Evolutionary conservation across 139 green algal species (phyloP), one percentile per base, ranked within the genome.

Genomic region (Parachlorella kessleri): DNA sequence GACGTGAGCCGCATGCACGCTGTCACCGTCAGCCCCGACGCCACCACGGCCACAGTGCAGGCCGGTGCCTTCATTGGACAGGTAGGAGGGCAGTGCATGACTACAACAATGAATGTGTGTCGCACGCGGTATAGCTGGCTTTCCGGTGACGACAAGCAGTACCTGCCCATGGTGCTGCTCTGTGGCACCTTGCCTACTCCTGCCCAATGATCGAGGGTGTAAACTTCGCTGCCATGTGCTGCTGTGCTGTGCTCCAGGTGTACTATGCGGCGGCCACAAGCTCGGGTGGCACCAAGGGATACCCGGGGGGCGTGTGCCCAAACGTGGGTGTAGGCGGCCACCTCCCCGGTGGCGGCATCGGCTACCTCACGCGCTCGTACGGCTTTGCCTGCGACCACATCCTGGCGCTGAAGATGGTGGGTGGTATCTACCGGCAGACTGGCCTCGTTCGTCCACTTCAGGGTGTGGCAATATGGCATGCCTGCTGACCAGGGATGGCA

Each of bases 301-400:
- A 54, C 10, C 55, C 69, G 36, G 72, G 72, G 7, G 72, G 72
- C 72, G 69, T 55, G 35, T 77, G 72, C 72, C 72, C 72, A 1
- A 40, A 54, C 24, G 72, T 77, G 72, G 72, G 72, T 37, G 36
- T 37, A 8, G 54, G 72, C 72, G 72, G 55, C 14, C 37, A 70
- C 36, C n/a, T 77, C 4, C 55, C 32, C 1, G 72, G 72, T 2
- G 72, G 72, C 24, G 72, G 72, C 72, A 70, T 77, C 55, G 72
- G 72, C 55, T 38, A 21, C 72, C 72, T 77, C 21, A 70, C 72
- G 0, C 72, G 72, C 55, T 55, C 54, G 54, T 55, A 59, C 35
- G 72, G 72, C 24, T 55, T 77, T 35, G 72, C 24, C 35, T 77
- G 72, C 55, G 72, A 77, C 72, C 55, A 70, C 37, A 10, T 73